Base-by-base conservation (phyloP, 2,329 filamentous ascomycete genomes). In the Phialemonium atrogriseum region DNA sequence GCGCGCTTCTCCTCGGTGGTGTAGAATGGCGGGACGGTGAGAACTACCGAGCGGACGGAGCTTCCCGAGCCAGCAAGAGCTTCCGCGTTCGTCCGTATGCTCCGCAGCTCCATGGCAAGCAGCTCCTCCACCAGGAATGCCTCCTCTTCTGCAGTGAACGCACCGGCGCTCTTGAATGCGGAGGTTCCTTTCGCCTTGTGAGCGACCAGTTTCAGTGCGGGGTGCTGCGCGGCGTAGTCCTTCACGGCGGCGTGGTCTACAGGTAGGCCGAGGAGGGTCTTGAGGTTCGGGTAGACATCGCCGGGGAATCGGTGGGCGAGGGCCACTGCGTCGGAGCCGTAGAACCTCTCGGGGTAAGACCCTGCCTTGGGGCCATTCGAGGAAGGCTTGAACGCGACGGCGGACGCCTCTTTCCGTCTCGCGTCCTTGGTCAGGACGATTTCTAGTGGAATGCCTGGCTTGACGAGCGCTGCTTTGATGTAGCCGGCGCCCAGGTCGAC, bases 361-460 rank as follows among this genome's bases (percentile, higher is more conserved):
- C 74, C 79, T 44, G 67, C 66, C 49, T 73, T 71, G 37, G 75
- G 67, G 33, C 71, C 73, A 48, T 71, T 64, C 46, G 73, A 73
- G n/a, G 76, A 70, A 22, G 88, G 86, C 62, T 98, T 96, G 66
- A 98, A 96, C 25, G 86, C 83, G 45, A 98, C 78, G 24, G 87
- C 88, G 2, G 88, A 85, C 15, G 74, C 75, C 58, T 98, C 91
- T 68, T 98, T 98, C 52, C 91, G 82, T 58, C 94, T 84, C 18
- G 91, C 95, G 62, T 98, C 91, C 57, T 96, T 98, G 18, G 88
- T 95, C 35, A 95, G 73, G 56, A 98, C 89, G 44, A 98, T 96
- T 46, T 98, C 91, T 54, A 98, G 84, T 9, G 91, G 91, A 32
- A 94, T 89, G 39, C 91, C 91, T 3, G 91, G 91, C 64, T 96